Conservation (phyloP, 2,329 filamentous ascomycete species). For the Cladosporium sp. region DNA sequence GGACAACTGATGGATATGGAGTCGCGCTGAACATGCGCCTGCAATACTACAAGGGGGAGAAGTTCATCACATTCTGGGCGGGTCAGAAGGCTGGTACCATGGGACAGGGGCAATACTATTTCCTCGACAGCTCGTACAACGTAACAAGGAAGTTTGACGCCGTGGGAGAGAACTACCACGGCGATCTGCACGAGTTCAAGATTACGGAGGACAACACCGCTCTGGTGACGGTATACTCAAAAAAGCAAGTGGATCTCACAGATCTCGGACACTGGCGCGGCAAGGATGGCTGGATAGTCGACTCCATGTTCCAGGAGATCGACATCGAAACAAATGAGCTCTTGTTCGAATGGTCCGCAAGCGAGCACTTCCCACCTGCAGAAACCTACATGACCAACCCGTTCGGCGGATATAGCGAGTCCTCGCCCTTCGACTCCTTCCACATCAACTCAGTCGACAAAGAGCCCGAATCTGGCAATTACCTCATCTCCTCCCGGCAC, state of each 20-base stretch:
- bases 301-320: slow-evolving; percentile 43
- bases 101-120: slow-evolving; percentile 33
- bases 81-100: slow-evolving; percentile 33
- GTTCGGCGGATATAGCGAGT: slow-evolving; percentile 36
- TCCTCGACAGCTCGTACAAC: slow-evolving; percentile 29
- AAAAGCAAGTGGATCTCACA: slow-evolving; percentile 25
- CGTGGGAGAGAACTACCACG: slow-evolving; percentile 27
- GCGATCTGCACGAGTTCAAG: slow-evolving; percentile 44
- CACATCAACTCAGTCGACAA: slow-evolving; percentile 55
- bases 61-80: slow-evolving; percentile 38
- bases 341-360: slow-evolving; percentile 39
- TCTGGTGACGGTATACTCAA: slow-evolving; percentile 43
- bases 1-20: slow-evolving; percentile 30
- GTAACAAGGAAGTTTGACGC: slow-evolving; percentile 25
- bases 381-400: slow-evolving; percentile 30
- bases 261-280: slow-evolving; percentile 22
- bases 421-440: slow-evolving; percentile 39
- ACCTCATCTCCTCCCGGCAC: slow-evolving; percentile 45
- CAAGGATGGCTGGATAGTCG: slow-evolving; percentile 39
- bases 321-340: slow-evolving; percentile 38
- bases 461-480: slow-evolving; percentile 42
- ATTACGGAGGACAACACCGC: slow-evolving; percentile 39
- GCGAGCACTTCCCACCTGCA: slow-evolving; percentile 32
- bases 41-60: slow-evolving; percentile 32
- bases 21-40: slow-evolving; percentile 30